These are phyloP conservation scores for Sarcodon aspratus DNA, from an alignment of 768 basidiomycete genomes.

Conservation along the genomic window DNA sequence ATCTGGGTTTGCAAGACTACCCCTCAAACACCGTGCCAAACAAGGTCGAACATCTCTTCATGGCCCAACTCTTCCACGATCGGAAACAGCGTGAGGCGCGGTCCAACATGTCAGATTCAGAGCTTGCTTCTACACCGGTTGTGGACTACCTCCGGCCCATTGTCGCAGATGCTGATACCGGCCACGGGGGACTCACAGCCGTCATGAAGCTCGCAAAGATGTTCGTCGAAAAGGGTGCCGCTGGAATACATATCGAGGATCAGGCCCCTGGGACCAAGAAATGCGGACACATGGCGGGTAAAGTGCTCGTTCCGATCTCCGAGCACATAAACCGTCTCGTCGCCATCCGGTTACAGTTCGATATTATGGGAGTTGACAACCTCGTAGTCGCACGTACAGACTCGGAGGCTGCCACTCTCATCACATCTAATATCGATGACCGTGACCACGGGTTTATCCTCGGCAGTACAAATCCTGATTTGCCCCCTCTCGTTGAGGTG, in stretches of 20 bases:
- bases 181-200: conserved; percentile 96
- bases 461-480: conserved; percentile 69
- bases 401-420: conserved; percentile 94
- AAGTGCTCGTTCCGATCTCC: conserved; percentile 92
- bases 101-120: conserved; percentile 53
- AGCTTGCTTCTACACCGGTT: conserved; percentile 56
- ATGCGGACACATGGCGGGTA: conserved; percentile 88
- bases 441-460: conserved; percentile 98
- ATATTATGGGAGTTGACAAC: conserved; percentile 97
- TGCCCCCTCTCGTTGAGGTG: conserved; percentile 60
- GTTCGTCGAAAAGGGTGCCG: conserved; percentile 97
- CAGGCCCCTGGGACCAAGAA: conserved; percentile 98
- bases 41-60: conserved; percentile 97
- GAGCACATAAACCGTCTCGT: conserved; percentile 98
- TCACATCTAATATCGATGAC: conserved; percentile 92
- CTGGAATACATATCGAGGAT: conserved; percentile 96
- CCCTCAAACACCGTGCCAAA: conserved; percentile 98
- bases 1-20: conserved; percentile 48
- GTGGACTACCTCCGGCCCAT: conserved; percentile 92
- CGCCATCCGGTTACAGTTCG: conserved; percentile 93
- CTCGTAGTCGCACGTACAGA: conserved; percentile 90
- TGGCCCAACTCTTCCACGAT: conserved; percentile 98
- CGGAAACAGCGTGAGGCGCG: conserved; percentile 87
- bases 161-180: conserved; percentile 95
- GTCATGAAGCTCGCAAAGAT: conserved; percentile 98